A percentile compares a stretch with the other conserved stretches of the same genome.
These are phyloP conservation scores for Reutealis trisperma DNA, from an alignment of 345 rosid species.

Conservation along the genomic window DNA sequence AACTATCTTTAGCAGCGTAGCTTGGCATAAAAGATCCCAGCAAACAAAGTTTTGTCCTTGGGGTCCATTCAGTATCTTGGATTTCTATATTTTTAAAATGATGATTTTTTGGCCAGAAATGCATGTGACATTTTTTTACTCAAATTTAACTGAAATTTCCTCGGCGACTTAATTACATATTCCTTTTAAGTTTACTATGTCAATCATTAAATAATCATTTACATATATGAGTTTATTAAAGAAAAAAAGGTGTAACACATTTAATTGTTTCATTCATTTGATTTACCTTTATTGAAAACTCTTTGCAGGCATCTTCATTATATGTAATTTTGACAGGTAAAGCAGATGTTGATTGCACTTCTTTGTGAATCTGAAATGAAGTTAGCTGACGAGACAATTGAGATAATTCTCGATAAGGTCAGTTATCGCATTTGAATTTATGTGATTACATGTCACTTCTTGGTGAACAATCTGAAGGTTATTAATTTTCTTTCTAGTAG, in stretches of 20 bases:
- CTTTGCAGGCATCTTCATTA: slow-evolving; percentile 29
- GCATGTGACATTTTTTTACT: neutral
- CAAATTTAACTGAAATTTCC: neutral
- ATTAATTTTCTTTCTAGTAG: too few relatives aligned
- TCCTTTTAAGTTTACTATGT: neutral
- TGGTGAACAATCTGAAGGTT: neutral
- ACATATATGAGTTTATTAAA: neutral
- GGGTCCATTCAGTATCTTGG: neutral
- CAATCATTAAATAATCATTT: neutral
- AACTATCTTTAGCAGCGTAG: neutral
- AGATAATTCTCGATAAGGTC: slow-evolving; percentile 93
- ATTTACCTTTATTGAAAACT: slow-evolving; percentile 17
- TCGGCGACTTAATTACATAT: neutral
- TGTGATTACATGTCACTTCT: neutral
- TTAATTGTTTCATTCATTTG: slow-evolving; percentile 8
- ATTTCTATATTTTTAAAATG: slow-evolving; percentile 7
- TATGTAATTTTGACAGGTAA: slow-evolving; percentile 67
- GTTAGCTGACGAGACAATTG: slow-evolving; percentile 94
- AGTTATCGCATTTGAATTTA: slow-evolving; percentile 12
- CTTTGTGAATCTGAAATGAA: slow-evolving; percentile 96
- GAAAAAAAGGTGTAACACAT: neutral
- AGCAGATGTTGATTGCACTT: slow-evolving; percentile 97
- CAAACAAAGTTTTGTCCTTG: neutral
- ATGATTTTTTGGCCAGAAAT: neutral
- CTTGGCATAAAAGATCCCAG: neutral